These are phyloP conservation scores for Citrus inodora DNA, from an alignment of 345 rosid species.

Conservation along the genomic window DNA sequence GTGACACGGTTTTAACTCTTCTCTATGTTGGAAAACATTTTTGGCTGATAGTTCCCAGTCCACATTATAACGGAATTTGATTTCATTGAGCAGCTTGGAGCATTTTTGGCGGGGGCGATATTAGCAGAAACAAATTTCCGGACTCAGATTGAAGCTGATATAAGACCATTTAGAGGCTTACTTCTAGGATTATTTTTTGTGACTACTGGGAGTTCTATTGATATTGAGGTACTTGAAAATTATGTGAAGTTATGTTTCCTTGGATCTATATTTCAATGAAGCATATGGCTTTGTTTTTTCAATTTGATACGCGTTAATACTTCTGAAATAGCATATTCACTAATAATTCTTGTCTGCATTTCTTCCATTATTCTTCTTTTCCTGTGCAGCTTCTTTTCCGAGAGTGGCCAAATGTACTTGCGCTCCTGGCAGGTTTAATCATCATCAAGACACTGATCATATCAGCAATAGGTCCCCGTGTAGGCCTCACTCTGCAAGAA, in stretches of 20 bases:
- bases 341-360: neutral
- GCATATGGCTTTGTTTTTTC: neutral
- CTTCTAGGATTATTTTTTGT: constrained; percentile 96
- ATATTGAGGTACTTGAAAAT: constrained; percentile 61
- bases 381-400: constrained; percentile 65
- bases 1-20: constrained; percentile 69
- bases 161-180: constrained; percentile 94
- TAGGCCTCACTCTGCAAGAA: constrained; percentile 87
- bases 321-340: neutral
- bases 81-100: constrained; percentile 73
- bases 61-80: constrained; percentile 10
- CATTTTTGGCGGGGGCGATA: constrained; percentile 94
- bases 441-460: constrained; percentile 85
- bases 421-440: constrained; percentile 88
- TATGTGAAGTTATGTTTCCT: neutral
- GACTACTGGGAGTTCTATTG: constrained; percentile 93
- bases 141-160: constrained; percentile 98
- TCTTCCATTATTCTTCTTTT: constrained; percentile 8
- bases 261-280: neutral
- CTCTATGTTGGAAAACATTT: constrained; percentile 6
- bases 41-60: constrained; percentile 4
- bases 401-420: constrained; percentile 94
- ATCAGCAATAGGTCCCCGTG: constrained; percentile 88
- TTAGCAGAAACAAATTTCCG: constrained; percentile 94
- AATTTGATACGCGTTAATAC: neutral